Percentiles rank a stretch among this genome's conserved stretches.
Conservation (phyloP, 768 basidiomycete genomes). For the Lactarius psammicola region DNA sequence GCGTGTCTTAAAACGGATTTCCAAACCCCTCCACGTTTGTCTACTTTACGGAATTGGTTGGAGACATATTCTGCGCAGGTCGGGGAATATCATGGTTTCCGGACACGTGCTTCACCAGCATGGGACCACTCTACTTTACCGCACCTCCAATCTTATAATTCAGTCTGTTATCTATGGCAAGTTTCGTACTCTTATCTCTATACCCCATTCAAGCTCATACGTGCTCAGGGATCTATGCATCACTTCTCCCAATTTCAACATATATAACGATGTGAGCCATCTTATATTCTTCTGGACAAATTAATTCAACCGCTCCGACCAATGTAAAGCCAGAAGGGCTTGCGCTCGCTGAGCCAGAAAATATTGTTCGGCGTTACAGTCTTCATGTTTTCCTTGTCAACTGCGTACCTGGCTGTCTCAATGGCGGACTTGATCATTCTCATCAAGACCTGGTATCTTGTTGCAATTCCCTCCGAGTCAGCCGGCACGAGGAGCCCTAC, state of each 20-base stretch:
- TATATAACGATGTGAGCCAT: background rate
- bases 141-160: background rate
- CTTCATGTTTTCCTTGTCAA: slow-evolving; percentile 7
- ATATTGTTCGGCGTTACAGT: background rate
- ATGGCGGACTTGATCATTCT: background rate
- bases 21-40: background rate
- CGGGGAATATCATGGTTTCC: background rate
- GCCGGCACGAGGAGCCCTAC: background rate
- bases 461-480: background rate
- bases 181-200: background rate
- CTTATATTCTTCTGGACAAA: background rate
- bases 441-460: slow-evolving; percentile 1
- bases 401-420: background rate
- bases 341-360: background rate
- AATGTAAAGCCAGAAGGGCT: background rate
- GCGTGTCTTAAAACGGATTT: background rate
- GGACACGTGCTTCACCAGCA: background rate
- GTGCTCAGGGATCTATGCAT: background rate
- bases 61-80: background rate
- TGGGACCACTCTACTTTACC: background rate
- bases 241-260: background rate
- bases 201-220: background rate
- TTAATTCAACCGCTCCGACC: no score
- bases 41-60: background rate
- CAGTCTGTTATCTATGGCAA: background rate